Conservation (phyloP, 164 flowering plant genomes). For the Sedum album region DNA sequence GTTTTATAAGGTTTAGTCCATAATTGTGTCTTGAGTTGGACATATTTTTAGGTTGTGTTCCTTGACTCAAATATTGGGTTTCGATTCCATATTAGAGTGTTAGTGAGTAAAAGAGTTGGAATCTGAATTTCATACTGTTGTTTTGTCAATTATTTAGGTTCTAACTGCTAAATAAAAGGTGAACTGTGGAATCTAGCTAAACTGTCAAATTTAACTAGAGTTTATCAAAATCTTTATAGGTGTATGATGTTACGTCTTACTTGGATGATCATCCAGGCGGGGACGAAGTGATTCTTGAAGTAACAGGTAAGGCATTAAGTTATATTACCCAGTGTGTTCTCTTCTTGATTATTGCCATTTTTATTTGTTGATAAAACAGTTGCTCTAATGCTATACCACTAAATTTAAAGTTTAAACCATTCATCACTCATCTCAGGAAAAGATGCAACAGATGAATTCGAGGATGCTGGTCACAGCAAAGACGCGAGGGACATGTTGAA, state of each 20-base stretch:
- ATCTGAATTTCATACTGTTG: background rate
- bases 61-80: background rate
- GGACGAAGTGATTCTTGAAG: slow-evolving; percentile 65
- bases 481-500: slow-evolving; percentile 64
- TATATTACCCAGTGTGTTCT: background rate
- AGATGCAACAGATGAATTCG: slow-evolving; percentile 90
- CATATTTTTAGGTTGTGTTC: background rate
- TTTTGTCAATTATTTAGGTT: background rate
- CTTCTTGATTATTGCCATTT: background rate
- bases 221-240: slow-evolving; percentile 29
- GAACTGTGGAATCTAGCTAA: background rate
- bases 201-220: background rate
- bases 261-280: slow-evolving; percentile 98
- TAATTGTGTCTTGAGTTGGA: background rate
- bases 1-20: no score
- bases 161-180: background rate
- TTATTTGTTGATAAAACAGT: background rate
- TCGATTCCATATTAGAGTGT: background rate
- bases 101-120: background rate
- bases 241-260: slow-evolving; percentile 73
- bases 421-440: slow-evolving; percentile 34
- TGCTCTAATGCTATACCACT: background rate
- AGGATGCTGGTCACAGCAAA: slow-evolving; percentile 91
- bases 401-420: background rate
- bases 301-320: slow-evolving; percentile 40